phyloP scores from a whole-genome alignment of 768 basidiomycete species.

The Cubamyces lactineus region DNA sequence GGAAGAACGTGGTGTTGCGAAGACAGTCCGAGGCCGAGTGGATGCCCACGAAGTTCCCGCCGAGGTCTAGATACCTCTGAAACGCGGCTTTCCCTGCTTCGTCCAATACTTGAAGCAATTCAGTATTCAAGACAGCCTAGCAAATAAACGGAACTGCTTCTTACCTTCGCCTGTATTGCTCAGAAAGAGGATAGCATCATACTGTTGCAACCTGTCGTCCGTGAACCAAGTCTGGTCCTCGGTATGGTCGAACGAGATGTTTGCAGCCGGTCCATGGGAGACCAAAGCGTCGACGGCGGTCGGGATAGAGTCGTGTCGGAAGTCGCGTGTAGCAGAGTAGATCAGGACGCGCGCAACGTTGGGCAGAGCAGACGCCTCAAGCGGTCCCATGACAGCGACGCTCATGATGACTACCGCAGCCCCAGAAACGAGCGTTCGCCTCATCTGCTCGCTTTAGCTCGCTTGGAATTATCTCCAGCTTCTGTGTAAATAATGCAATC shows the following conservation, averaged over 20 bases:
- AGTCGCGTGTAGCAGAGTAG: conserved; percentile 47
- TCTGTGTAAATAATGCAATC: too few species aligned
- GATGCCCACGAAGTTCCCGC: conserved; percentile 50
- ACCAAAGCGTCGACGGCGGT: conserved; percentile 47
- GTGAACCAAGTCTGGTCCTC: conserved; percentile 49
- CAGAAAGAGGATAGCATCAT: conserved; percentile 51
- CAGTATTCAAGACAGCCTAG: too few species aligned
- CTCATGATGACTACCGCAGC: not conserved
- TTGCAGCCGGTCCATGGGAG: conserved; percentile 21
- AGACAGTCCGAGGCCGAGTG: conserved; percentile 51
- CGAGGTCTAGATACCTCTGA: conserved; percentile 45
- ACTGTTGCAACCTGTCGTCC: conserved; percentile 41
- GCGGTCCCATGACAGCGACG: conserved; percentile 4
- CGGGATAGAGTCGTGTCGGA: conserved; percentile 54
- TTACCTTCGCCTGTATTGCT: conserved; percentile 49
- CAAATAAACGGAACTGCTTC: conserved; percentile 8
- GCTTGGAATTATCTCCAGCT: not conserved
- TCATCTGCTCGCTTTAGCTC: not conserved
- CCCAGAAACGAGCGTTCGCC: not conserved
- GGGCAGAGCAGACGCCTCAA: not conserved
- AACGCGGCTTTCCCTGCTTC: conserved; percentile 44
- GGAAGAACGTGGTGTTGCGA: conserved; percentile 44
- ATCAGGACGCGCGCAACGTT: conserved; percentile 29
- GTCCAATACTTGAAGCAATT: conserved; percentile 42
- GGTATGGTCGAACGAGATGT: conserved; percentile 46